Base-by-base conservation (phyloP, 1,139 yeast genomes). In the Debaryomyces nepalensis region DNA sequence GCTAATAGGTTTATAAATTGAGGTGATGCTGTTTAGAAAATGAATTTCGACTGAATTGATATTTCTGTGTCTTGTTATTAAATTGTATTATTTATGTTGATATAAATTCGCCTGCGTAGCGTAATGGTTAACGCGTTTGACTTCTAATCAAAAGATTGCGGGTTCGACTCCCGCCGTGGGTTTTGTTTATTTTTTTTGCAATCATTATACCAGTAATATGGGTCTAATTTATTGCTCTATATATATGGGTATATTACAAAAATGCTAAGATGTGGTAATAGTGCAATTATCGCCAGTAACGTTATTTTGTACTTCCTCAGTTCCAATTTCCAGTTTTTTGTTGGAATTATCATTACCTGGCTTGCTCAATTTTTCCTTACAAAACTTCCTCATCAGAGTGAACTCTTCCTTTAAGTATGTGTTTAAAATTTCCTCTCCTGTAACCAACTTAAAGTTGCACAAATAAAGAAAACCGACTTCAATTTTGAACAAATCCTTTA, bases 111-210 rank as follows among this genome's bases (percentile, higher is more conserved):
- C 73, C 73, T 66, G 73, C 68, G 72, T 68, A 68, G 73, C 73
- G 73, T 66, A 68, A 67, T 68, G 73, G 73, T 68, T 67, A 68
- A 67, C 73, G 73, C 73, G 69, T 68, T 65, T 67, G 73, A 67
- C 73, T 68, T 67, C 73, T 67, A 67, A 68, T 68, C 73, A 67
- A 66, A 68, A 67, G 73, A 66, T 68, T 68, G 66, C 71, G 73
- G 70, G 73, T 68, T 68, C 73, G 73, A 68, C 70, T 68, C 73
- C 70, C 72, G 72, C 66, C 73, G 66, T 66, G 73, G 73, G 73
- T 67, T 63, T 39, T 40, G 44, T 44, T 45, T 41, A 21, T 24
- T 26, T 33, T 42, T 12, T 12, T 15, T 40, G 18, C 16, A 11
- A 1, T 24, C 11, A 24, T n/a, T n/a, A n/a, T n/a, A n/a, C n/a